Evolutionary conservation across 805 yeast genomes (phyloP).

Genomic region (Saccharomycopsis fermentans): DNA sequence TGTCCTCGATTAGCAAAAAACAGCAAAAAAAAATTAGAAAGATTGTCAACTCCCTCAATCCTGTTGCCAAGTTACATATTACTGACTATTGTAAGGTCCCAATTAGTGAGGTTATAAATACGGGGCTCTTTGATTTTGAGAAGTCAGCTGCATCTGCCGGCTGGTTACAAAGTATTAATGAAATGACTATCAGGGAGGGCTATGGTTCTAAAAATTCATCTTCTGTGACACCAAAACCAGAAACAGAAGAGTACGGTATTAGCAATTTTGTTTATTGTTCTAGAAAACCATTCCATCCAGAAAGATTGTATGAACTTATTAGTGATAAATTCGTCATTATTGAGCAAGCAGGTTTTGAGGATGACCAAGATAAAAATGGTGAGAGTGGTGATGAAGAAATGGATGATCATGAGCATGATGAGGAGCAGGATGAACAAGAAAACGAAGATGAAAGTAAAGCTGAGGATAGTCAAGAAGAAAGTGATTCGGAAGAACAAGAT

Average conservation of each 20-base stretch:
- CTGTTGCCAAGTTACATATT: constrained; percentile 31
- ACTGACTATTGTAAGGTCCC: constrained; percentile 30
- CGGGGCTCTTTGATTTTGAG: constrained; percentile 31
- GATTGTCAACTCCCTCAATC: constrained; percentile 31
- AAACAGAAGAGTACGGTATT: constrained; percentile 28
- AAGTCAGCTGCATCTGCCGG: constrained; percentile 16
- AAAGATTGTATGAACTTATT: constrained; percentile 29
- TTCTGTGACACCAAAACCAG: constrained; percentile 5
- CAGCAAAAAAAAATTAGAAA: constrained; percentile 23
- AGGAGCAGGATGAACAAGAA: constrained; percentile 12
- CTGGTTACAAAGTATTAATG: constrained; percentile 9
- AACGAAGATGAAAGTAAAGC: constrained; percentile 7
- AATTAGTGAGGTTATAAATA: constrained; percentile 28
- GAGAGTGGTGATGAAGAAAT: constrained; percentile 18
- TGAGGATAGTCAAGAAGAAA: constrained; percentile 10
- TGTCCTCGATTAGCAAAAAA: constrained; percentile 23
- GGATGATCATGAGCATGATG: constrained; percentile 18
- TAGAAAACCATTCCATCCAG: constrained; percentile 37
- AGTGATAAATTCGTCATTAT: constrained; percentile 28
- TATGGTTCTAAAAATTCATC: neutral
- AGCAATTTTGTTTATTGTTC: constrained; percentile 33
- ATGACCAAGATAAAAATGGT: constrained; percentile 18
- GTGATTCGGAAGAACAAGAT: neutral
- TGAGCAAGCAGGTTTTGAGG: constrained; percentile 22
- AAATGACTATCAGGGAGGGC: constrained; percentile 21